Evolutionary conservation across 345 rosid species (phyloP).

Genomic region (Aquilaria yunnanensis): DNA sequence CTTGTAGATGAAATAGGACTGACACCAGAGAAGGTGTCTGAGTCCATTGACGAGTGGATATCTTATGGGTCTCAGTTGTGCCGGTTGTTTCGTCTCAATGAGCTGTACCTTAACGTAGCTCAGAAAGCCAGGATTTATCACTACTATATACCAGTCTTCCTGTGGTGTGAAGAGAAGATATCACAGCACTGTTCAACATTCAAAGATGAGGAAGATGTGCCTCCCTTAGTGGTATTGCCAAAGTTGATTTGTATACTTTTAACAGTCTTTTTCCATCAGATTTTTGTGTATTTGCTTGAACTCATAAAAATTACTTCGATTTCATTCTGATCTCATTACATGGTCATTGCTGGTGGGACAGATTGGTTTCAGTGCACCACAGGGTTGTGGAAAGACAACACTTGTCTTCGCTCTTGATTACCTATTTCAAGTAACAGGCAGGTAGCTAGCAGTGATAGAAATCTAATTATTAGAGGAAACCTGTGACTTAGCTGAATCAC

Average conservation of each 20-base stretch:
- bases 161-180: slow-evolving; percentile 93
- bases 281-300: not conserved
- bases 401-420: slow-evolving; percentile 92
- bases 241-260: not conserved
- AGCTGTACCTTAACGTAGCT: slow-evolving; percentile 55
- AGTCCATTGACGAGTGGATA: slow-evolving; percentile 80
- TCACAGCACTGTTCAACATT: slow-evolving; percentile 56
- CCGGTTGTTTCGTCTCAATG: slow-evolving; percentile 66
- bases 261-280: not conserved
- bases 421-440: slow-evolving; percentile 69
- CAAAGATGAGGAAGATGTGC: slow-evolving; percentile 58
- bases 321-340: slow-evolving; percentile 5
- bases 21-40: slow-evolving; percentile 50
- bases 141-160: slow-evolving; percentile 86
- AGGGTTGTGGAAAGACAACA: slow-evolving; percentile 98
- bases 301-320: not conserved
- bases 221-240: slow-evolving; percentile 81
- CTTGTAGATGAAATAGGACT: slow-evolving; percentile 57
- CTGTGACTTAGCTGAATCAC: slow-evolving; percentile 5
- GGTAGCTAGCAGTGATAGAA: slow-evolving; percentile 35
- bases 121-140: slow-evolving; percentile 82
- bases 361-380: slow-evolving; percentile 98
- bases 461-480: slow-evolving; percentile 4
- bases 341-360: slow-evolving; percentile 22
- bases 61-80: slow-evolving; percentile 53